These are phyloP conservation scores for Leccinum pachyderme DNA, from an alignment of 1,284 basidiomycete species.

Conservation along the genomic window DNA sequence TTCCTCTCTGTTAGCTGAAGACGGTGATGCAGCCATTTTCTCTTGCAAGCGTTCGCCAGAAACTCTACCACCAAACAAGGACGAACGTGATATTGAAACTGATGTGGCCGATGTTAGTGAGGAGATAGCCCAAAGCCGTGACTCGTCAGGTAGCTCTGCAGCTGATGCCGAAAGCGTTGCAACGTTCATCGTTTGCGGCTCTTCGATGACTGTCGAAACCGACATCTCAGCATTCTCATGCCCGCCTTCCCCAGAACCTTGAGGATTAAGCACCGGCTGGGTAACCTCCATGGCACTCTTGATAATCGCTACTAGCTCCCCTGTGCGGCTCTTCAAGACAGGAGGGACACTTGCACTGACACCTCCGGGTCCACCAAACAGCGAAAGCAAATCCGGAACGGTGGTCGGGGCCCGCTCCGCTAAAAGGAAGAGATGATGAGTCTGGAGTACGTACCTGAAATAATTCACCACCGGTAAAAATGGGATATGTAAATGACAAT, in stretches of 20 bases:
- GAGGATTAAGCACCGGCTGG: not conserved
- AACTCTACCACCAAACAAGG: slow-evolving; percentile 16
- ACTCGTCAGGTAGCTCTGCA: slow-evolving; percentile 15
- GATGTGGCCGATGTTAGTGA: slow-evolving; percentile 4
- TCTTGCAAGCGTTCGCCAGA: not conserved
- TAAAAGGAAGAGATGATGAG: slow-evolving; percentile 68
- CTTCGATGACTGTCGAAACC: not conserved
- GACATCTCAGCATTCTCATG: not conserved
- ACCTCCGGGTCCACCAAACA: slow-evolving; percentile 41
- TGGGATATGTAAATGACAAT: slow-evolving; percentile 3
- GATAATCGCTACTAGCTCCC: slow-evolving; percentile 63
- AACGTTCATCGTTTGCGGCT: not conserved
- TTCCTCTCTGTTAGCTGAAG: not conserved
- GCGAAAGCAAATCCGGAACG: slow-evolving; percentile 52
- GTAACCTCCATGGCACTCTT: slow-evolving; percentile 40
- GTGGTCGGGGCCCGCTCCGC: slow-evolving; percentile 66
- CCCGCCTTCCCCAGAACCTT: not conserved
- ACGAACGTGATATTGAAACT: slow-evolving; percentile 15
- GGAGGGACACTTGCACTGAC: slow-evolving; percentile 47
- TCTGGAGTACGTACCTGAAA: slow-evolving; percentile 68
- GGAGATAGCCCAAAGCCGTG: slow-evolving; percentile 21
- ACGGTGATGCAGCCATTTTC: not conserved
- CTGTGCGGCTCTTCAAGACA: slow-evolving; percentile 54
- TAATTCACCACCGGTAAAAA: not conserved
- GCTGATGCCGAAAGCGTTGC: not conserved